Evolutionary conservation across 139 green algal genomes (phyloP), one percentile per base, ranked within the genome.

Genomic region (Chlamydomonas schloesseri): DNA sequence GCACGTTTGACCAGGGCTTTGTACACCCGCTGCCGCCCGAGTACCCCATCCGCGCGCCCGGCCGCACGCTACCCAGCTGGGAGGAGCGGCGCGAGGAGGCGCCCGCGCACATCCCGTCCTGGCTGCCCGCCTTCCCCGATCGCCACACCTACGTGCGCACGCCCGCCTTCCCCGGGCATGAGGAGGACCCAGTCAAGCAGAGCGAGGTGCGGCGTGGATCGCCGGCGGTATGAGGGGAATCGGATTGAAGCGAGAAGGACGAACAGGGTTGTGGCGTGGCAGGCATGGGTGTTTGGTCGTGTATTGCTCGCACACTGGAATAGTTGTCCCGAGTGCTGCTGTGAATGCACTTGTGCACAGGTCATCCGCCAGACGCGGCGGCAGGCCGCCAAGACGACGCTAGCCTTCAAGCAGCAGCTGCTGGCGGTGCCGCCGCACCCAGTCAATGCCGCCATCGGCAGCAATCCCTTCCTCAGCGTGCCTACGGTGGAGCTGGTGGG

Each of bases 71-170:
- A 34, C 93, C 95, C 53, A 94, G 90, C 0, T 98, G 96, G 89
- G 78, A 83, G 23, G 92, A 94, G 20, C 84, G 86, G 17, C 37
- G 89, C 46, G 91, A 97, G 84, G 73, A 86, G 31, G 91, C 95
- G 2, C 92, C 94, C 0, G 36, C 87, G 2, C 93, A 97, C 86
- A 93, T 98, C 17, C 96, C 95, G 0, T 71, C 82, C 53, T 98
- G 94, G 81, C 80, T 98, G 46, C 96, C 96, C 1, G 95, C 96
- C 13, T 95, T 98, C 36, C 96, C 96, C 24, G 96, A 98, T 90
- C 73, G 88, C 36, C 96, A 98, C 92, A 99, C 96, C 0, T 95
- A 95, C 69, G 77, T 90, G 73, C 88, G 90, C 50, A 93, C 88
- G 18, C 76, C 90, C 17, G 73, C 82, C 9, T 92, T 83, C 57